phyloP scores from a whole-genome alignment of 1,284 basidiomycete genomes.

The Phellinidium pouzarii region DNA sequence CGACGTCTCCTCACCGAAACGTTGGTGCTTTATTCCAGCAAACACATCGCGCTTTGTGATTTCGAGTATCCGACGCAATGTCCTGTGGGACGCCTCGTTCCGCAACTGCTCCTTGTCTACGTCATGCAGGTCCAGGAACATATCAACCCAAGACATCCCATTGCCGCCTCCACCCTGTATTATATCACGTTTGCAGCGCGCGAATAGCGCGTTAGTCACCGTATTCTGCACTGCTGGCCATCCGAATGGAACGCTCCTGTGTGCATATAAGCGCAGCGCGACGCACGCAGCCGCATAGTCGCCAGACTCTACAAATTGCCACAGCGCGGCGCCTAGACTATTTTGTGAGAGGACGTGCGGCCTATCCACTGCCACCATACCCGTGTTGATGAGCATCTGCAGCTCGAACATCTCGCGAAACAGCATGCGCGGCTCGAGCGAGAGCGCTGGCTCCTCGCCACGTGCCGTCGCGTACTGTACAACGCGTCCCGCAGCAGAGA shows the following conservation, averaged over 20 bases:
- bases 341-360: neutral
- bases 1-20: neutral
- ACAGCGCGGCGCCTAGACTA: constrained; percentile 11
- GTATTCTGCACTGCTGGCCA: neutral
- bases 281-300: constrained; percentile 14
- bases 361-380: neutral
- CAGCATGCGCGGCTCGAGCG: constrained; percentile 6
- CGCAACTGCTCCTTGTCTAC: neutral
- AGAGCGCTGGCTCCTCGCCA: neutral
- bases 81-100: neutral
- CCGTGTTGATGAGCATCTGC: neutral
- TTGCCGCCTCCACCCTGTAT: neutral
- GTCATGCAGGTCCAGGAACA: constrained; percentile 10
- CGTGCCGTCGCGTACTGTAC: neutral
- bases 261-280: constrained; percentile 1
- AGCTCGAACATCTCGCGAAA: constrained; percentile 15
- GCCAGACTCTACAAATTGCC: constrained; percentile 2
- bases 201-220: neutral
- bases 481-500: neutral
- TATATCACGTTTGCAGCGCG: constrained; percentile 1
- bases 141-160: constrained; percentile 4
- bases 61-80: constrained; percentile 6
- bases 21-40: neutral
- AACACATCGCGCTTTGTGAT: neutral
- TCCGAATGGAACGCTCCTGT: neutral